Conservation (phyloP, 192 early-diverging fungal genomes). For the Allomyces macrogynus region DNA sequence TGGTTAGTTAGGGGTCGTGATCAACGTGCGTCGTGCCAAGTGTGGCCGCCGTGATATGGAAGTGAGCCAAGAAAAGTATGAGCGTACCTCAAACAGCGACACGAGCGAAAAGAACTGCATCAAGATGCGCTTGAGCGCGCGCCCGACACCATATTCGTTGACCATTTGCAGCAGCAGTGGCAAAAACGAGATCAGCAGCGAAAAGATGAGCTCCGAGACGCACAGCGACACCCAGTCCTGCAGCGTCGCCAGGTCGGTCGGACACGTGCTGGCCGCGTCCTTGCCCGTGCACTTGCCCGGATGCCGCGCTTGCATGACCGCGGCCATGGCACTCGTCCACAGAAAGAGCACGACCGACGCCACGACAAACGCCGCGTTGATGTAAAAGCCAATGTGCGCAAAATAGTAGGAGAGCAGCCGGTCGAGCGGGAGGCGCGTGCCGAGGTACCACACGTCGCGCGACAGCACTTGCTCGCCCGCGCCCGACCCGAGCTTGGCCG, state of each 20-base stretch:
- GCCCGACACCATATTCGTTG: conserved; percentile 62
- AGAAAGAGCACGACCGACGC: conserved; percentile 55
- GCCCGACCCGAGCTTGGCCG: conserved; percentile 74
- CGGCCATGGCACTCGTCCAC: conserved; percentile 38
- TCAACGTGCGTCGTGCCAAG: no score
- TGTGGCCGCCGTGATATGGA: no score
- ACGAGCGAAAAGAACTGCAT: conserved; percentile 23
- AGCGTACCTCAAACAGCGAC: no score
- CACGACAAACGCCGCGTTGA: conserved; percentile 72
- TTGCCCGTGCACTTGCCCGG: conserved; percentile 14
- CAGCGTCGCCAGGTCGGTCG: conserved; percentile 41
- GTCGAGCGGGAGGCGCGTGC: conserved; percentile 63
- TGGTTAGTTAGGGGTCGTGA: no score
- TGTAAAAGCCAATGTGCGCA: conserved; percentile 71
- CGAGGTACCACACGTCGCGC: conserved; percentile 78
- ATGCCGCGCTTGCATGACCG: conserved; percentile 15
- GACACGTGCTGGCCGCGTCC: conserved; percentile 38
- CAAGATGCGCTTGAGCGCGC: conserved; percentile 61
- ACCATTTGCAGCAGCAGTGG: conserved; percentile 68
- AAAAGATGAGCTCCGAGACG: conserved; percentile 44
- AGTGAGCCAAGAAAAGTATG: no score
- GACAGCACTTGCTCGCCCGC: conserved; percentile 88
- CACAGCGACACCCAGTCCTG: conserved; percentile 56
- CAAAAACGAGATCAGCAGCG: conserved; percentile 28
- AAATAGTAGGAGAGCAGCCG: conserved; percentile 74